These are phyloP conservation scores for Carex cristatella DNA, from an alignment of 176 grass and related monocot genomes.

Conservation along the genomic window DNA sequence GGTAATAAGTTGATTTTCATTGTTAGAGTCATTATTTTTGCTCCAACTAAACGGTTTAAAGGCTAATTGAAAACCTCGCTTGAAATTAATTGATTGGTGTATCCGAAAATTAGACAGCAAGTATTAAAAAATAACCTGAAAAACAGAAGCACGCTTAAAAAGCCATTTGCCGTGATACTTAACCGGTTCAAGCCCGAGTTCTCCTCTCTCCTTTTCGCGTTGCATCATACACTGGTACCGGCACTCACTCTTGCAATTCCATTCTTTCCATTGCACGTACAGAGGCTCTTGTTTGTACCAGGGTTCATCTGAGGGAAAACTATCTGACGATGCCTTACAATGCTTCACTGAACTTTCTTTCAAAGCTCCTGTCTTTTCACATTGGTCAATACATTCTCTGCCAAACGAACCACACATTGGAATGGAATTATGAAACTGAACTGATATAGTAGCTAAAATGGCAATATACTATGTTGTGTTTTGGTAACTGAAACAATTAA, in stretches of 20 bases:
- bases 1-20: background rate
- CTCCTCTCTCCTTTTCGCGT: constrained; percentile 60
- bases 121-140: constrained; percentile 52
- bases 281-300: constrained; percentile 83
- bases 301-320: constrained; percentile 34
- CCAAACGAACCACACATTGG: background rate
- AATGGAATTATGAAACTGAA: background rate
- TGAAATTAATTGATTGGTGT: background rate
- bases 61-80: background rate
- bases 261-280: constrained; percentile 91
- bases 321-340: constrained; percentile 39
- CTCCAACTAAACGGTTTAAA: background rate
- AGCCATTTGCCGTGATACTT: constrained; percentile 98
- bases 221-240: constrained; percentile 90
- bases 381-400: constrained; percentile 58
- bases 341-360: constrained; percentile 53
- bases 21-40: background rate
- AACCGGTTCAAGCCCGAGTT: constrained; percentile 45
- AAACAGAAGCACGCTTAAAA: constrained; percentile 63
- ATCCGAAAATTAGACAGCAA: background rate
- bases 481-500: background rate
- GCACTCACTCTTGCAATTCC: constrained; percentile 88
- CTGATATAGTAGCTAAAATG: constrained; percentile 3
- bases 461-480: background rate
- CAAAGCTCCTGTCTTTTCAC: constrained; percentile 57